Conservation (phyloP, 202 grass and related monocot genomes). For the Panicum hallii region DNA sequence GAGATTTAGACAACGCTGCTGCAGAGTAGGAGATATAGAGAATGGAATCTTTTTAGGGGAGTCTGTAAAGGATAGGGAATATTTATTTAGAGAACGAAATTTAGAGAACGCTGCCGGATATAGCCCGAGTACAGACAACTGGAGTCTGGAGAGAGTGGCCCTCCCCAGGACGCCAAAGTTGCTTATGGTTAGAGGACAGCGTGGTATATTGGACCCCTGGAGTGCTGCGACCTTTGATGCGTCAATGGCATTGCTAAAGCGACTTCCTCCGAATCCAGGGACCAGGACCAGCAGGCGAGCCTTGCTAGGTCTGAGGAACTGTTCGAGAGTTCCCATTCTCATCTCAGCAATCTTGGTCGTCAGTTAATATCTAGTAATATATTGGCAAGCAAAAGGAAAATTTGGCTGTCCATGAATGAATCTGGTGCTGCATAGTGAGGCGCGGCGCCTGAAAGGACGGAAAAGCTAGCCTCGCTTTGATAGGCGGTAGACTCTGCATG, state of each 20-base stretch:
- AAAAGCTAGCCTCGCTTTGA: too few species aligned
- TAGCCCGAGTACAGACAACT: slow-evolving; percentile 21
- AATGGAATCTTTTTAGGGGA: too few species aligned
- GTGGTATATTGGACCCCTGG: background rate
- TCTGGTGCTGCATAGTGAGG: slow-evolving; percentile 2
- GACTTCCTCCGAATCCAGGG: slow-evolving; percentile 24
- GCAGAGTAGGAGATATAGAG: too few species aligned
- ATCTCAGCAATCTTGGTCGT: background rate
- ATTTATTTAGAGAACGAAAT: too few species aligned
- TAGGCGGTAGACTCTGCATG: too few species aligned
- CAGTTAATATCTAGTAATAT: background rate
- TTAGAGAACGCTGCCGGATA: too few species aligned
- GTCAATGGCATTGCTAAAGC: slow-evolving; percentile 25
- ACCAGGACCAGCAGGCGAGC: slow-evolving; percentile 35
- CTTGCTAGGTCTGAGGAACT: slow-evolving; percentile 7
- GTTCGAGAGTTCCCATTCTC: background rate
- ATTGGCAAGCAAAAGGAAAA: background rate
- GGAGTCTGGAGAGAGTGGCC: background rate
- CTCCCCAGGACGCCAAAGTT: background rate
- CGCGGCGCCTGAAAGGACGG: background rate
- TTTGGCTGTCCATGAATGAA: background rate
- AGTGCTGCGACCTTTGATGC: slow-evolving; percentile 4
- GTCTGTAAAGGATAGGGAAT: too few species aligned
- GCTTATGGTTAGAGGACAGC: slow-evolving; percentile 35
- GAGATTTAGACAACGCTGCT: too few species aligned